These are phyloP conservation scores for Penicillium digitatum DNA, from an alignment of 2,329 filamentous ascomycete genomes.

Conservation along the genomic window DNA sequence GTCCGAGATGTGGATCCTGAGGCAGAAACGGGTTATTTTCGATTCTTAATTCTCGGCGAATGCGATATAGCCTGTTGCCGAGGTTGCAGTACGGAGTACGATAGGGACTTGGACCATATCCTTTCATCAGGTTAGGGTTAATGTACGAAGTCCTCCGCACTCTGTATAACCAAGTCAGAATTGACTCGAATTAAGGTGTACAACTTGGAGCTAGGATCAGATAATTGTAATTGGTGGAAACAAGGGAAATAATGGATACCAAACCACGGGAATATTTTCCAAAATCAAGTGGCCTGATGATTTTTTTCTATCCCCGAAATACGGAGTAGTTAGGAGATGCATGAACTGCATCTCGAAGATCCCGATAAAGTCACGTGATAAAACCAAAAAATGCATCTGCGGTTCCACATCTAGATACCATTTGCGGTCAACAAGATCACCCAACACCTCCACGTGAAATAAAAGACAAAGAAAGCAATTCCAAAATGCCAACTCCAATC, in stretches of 20 bases:
- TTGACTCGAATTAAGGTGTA: not conserved
- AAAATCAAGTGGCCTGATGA: not conserved
- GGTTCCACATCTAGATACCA: conserved; percentile 1
- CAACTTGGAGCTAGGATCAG: not conserved
- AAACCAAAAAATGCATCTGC: conserved; percentile 8
- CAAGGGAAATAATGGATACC: not conserved
- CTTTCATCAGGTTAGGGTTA: not conserved
- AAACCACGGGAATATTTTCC: not conserved
- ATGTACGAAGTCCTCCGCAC: not conserved
- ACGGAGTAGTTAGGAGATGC: not conserved
- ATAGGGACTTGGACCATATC: not conserved
- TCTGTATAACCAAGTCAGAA: not conserved
- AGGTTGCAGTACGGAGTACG: conserved; percentile 1
- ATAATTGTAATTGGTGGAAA: not conserved
- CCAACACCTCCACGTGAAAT: not conserved
- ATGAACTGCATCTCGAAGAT: not conserved
- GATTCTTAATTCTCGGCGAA: not conserved
- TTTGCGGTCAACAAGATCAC: conserved; percentile 3
- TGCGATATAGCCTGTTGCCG: conserved; percentile 1
- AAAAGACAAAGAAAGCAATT: not conserved
- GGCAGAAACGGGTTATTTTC: conserved; percentile 12
- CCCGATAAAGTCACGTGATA: conserved; percentile 3
- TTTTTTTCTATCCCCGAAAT: not conserved
- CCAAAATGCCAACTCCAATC: conserved; percentile 41
- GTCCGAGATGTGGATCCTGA: conserved; percentile 18